Percentiles rank a stretch among this genome's conserved stretches.
These are phyloP conservation scores for Haplosporangium sp. DNA, from an alignment of 371 early-diverging fungal species.

Conservation along the genomic window DNA sequence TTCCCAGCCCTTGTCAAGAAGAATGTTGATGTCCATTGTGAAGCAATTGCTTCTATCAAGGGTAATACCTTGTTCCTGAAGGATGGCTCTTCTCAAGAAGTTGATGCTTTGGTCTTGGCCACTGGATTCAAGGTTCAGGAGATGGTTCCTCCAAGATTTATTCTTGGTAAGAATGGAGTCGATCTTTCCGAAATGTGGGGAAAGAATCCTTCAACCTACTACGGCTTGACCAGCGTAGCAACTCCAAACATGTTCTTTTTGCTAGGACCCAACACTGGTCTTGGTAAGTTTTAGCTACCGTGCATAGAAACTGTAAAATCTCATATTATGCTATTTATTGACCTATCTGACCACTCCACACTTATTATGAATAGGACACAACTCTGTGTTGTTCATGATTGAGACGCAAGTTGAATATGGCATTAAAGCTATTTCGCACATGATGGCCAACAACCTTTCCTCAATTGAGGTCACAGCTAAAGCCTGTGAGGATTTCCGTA, in stretches of 20 bases:
- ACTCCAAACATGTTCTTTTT: constrained; percentile 60
- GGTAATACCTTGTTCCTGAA: constrained; percentile 56
- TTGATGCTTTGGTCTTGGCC: constrained; percentile 71
- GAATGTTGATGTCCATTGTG: constrained; percentile 60
- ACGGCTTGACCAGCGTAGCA: constrained; percentile 36
- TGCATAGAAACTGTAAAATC: too few relatives aligned
- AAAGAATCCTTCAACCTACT: constrained; percentile 41
- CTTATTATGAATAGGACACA: constrained; percentile 27
- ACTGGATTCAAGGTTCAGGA: constrained; percentile 71
- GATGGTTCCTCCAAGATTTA: constrained; percentile 17
- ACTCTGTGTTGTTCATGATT: constrained; percentile 50
- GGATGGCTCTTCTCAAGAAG: constrained; percentile 58
- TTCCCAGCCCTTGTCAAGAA: constrained; percentile 59
- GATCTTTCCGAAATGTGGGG: constrained; percentile 32
- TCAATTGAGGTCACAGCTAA: constrained; percentile 33
- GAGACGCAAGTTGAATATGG: constrained; percentile 47
- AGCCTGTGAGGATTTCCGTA: constrained; percentile 34
- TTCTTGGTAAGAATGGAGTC: constrained; percentile 41
- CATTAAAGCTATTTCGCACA: constrained; percentile 44
- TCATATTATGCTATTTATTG: neutral
- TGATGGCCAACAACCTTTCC: constrained; percentile 46
- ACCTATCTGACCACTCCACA: neutral
- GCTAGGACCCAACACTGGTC: constrained; percentile 48
- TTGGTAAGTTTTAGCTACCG: constrained; percentile 11
- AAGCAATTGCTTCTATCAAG: constrained; percentile 57